A percentile compares a stretch with the other conserved stretches of the same genome.
phyloP scores from a whole-genome alignment of 164 flowering plant species.

The Nymphaea colorata region DNA sequence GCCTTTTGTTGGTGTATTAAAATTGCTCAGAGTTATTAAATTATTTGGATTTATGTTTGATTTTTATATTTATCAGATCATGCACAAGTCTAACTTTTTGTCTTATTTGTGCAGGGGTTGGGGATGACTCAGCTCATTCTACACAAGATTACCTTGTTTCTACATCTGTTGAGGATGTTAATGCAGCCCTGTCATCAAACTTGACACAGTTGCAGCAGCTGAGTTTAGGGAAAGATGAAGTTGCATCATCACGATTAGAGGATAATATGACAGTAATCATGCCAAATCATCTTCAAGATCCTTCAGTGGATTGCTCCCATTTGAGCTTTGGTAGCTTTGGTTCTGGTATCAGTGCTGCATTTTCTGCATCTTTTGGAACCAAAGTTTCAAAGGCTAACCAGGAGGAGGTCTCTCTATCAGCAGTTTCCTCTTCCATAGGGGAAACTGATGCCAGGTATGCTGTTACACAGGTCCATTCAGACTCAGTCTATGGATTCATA shows the following conservation, averaged over 20 bases:
- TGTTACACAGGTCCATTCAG: not conserved
- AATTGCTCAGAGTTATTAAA: too few species aligned
- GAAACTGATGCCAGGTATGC: slow-evolving; percentile 54
- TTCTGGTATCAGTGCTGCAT: slow-evolving; percentile 37
- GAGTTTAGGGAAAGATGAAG: slow-evolving; percentile 42
- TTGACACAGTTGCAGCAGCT: slow-evolving; percentile 54
- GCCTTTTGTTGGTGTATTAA: too few species aligned
- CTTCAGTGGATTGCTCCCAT: slow-evolving; percentile 67
- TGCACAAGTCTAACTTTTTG: not conserved
- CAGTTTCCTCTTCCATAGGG: slow-evolving; percentile 36
- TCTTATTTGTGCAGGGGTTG: slow-evolving; percentile 8
- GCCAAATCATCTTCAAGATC: slow-evolving; percentile 86
- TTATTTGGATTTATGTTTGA: too few species aligned
- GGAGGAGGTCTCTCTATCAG: slow-evolving; percentile 40
- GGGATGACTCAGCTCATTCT: slow-evolving; percentile 8
- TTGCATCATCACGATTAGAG: slow-evolving; percentile 24
- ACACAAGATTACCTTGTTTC: slow-evolving; percentile 9
- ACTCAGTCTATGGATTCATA: not conserved
- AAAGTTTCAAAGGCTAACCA: slow-evolving; percentile 28
- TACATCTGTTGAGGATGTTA: slow-evolving; percentile 44
- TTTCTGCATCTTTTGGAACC: slow-evolving; percentile 40
- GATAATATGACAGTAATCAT: slow-evolving; percentile 69
- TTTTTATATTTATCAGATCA: too few species aligned
- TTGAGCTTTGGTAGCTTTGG: slow-evolving; percentile 98
- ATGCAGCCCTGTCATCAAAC: slow-evolving; percentile 39